These are phyloP conservation scores for Pilatotrama ljubarskyi DNA, from an alignment of 768 basidiomycete genomes.

Conservation along the genomic window DNA sequence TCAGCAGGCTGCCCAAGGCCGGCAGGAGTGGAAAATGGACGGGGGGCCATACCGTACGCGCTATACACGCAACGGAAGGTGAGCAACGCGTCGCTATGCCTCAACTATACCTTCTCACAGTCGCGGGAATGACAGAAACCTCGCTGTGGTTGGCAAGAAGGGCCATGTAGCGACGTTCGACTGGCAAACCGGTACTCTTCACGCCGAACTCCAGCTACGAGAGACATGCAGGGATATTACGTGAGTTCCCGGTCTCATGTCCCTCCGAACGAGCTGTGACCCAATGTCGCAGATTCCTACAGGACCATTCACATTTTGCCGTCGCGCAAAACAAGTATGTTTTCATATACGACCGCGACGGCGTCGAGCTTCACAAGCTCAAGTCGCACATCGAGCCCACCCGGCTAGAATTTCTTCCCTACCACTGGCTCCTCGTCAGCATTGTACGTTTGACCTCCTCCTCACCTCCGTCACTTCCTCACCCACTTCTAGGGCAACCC, in stretches of 20 bases:
- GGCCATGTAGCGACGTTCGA: constrained; percentile 95
- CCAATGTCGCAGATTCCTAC: constrained; percentile 66
- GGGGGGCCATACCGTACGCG: constrained; percentile 82
- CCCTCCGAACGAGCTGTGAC: constrained; percentile 1
- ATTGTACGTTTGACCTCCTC: constrained; percentile 53
- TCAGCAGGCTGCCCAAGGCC: constrained; percentile 71
- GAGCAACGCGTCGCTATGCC: constrained; percentile 27
- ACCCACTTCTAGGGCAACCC: constrained; percentile 63
- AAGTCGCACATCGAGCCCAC: constrained; percentile 88
- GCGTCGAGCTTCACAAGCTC: constrained; percentile 87
- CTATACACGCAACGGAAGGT: constrained; percentile 93
- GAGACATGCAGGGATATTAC: constrained; percentile 94
- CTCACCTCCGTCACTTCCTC: background rate
- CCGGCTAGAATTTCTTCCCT: constrained; percentile 88
- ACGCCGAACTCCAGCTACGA: constrained; percentile 83
- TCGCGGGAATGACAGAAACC: constrained; percentile 50
- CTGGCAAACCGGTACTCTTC: constrained; percentile 84
- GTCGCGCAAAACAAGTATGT: constrained; percentile 96
- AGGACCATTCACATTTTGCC: constrained; percentile 90
- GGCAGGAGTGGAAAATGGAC: constrained; percentile 79
- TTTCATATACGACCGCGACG: constrained; percentile 93
- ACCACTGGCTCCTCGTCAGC: constrained; percentile 90
- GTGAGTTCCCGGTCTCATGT: constrained; percentile 42
- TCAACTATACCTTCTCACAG: background rate
- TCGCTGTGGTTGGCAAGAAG: constrained; percentile 78